Conservation (phyloP, 2,329 filamentous ascomycete species). For the Macrophomina tecta region DNA sequence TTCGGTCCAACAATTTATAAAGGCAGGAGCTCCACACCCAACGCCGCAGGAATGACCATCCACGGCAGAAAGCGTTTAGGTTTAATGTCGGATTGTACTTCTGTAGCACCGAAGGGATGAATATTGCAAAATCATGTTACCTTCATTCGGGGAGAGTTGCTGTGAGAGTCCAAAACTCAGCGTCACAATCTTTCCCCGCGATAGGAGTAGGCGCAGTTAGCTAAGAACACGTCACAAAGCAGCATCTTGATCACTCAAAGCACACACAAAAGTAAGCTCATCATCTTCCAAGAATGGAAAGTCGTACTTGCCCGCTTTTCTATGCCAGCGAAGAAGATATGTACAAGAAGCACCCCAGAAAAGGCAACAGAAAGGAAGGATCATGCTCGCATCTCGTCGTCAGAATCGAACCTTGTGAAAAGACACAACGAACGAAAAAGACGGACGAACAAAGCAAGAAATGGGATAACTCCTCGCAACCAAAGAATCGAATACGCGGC, state of each 20-base stretch:
- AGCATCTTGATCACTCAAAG: background rate
- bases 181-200: too few relatives aligned
- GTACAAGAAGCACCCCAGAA: background rate
- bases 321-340: conserved; percentile 4
- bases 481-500: background rate
- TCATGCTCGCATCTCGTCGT: background rate
- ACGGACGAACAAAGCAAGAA: background rate
- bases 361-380: background rate
- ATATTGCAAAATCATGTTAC: too few relatives aligned
- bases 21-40: too few relatives aligned
- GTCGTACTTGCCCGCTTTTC: conserved; percentile 1
- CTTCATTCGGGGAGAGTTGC: too few relatives aligned
- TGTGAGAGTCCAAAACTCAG: too few relatives aligned
- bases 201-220: background rate
- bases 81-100: too few relatives aligned
- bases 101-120: too few relatives aligned
- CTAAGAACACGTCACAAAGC: background rate
- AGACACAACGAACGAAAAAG: background rate
- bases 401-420: background rate
- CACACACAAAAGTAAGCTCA: background rate
- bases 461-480: background rate
- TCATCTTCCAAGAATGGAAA: background rate
- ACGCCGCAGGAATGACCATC: too few relatives aligned
- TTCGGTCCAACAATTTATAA: too few relatives aligned
- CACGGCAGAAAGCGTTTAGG: too few relatives aligned